phyloP scores from a whole-genome alignment of 2,329 filamentous ascomycete species.

The Cladorrhinum sp. region DNA sequence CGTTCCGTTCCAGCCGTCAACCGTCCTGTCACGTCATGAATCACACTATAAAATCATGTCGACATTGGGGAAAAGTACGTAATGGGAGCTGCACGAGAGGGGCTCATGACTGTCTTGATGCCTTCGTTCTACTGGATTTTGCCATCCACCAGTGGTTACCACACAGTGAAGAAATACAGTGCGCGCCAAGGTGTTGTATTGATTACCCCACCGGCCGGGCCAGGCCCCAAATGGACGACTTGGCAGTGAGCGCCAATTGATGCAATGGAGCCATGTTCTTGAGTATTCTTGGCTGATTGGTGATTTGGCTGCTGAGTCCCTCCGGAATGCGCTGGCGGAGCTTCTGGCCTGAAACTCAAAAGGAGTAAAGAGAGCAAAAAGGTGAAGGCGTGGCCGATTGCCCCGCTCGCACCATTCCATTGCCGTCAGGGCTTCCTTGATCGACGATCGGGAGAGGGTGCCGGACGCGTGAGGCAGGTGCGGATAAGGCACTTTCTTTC shows the following conservation, averaged over 20 bases:
- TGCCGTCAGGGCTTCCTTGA: background rate
- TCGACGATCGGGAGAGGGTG: background rate
- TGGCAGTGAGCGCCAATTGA: background rate
- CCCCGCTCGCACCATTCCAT: background rate
- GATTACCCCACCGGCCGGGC: conserved; percentile 2
- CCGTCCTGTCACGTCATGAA: background rate
- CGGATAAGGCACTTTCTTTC: background rate
- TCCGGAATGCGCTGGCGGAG: background rate
- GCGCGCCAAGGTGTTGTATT: background rate
- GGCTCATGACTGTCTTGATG: no score
- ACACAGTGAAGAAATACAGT: background rate
- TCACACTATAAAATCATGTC: background rate
- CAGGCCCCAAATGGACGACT: background rate
- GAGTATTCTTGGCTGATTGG: conserved; percentile 4
- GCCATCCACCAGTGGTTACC: background rate
- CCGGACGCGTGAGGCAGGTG: background rate
- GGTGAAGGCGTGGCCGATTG: background rate
- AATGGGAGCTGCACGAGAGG: background rate
- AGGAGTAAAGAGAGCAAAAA: background rate
- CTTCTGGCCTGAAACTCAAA: background rate
- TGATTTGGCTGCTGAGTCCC: no score
- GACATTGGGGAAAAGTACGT: background rate
- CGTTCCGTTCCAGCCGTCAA: background rate
- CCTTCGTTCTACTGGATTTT: background rate
- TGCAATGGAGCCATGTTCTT: conserved; percentile 1